These are phyloP conservation scores for Leccinum sublutescens DNA, from an alignment of 768 basidiomycete genomes.

Conservation along the genomic window DNA sequence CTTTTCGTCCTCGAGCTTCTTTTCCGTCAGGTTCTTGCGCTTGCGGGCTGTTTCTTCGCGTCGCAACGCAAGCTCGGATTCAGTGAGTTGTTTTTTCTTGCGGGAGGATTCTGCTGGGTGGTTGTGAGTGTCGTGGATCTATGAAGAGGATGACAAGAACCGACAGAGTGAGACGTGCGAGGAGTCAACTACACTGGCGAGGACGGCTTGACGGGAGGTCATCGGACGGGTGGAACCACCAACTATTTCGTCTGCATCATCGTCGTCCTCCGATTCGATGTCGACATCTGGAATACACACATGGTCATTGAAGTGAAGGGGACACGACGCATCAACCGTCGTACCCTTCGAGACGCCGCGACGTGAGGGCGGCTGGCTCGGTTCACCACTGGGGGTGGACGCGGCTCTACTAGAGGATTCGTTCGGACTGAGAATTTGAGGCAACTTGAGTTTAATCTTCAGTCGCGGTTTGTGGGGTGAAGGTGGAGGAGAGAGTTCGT, in stretches of 20 bases:
- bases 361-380: constrained; percentile 24
- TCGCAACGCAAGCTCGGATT: constrained; percentile 68
- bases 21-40: constrained; percentile 57
- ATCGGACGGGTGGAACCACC: constrained; percentile 37
- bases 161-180: constrained; percentile 65
- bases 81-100: constrained; percentile 63
- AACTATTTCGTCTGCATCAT: constrained; percentile 41
- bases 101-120: constrained; percentile 9
- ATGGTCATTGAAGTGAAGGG: not conserved
- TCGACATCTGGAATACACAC: constrained; percentile 33
- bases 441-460: constrained; percentile 62
- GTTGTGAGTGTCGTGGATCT: not conserved
- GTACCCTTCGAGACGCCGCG: constrained; percentile 28
- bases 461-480: constrained; percentile 42
- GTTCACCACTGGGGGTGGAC: constrained; percentile 24
- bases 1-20: constrained; percentile 41
- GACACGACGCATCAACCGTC: not conserved
- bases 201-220: constrained; percentile 66
- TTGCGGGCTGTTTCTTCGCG: constrained; percentile 82
- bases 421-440: constrained; percentile 35
- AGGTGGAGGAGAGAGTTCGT: constrained; percentile 35
- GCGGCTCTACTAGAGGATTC: constrained; percentile 30
- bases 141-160: not conserved
- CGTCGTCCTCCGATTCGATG: constrained; percentile 42
- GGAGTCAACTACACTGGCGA: constrained; percentile 66